Conservation (phyloP, 2,329 filamentous ascomycete species). For the Proliferodiscus dingleyae region DNA sequence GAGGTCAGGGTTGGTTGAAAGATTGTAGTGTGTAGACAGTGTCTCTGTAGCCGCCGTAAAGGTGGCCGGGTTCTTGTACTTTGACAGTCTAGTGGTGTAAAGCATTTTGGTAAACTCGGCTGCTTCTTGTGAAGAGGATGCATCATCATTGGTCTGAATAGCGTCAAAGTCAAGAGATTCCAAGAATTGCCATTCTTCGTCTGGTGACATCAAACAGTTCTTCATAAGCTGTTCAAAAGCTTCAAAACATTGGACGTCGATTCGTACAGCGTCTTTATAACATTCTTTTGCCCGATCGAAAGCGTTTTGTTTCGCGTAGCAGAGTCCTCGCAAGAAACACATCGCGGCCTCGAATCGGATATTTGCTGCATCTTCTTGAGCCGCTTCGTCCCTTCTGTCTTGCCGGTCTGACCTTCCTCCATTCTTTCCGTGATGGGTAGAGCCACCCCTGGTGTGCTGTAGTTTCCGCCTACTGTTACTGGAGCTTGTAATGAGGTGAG, state of each 20-base stretch:
- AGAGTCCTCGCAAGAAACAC: slow-evolving; percentile 91
- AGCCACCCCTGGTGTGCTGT: slow-evolving; percentile 57
- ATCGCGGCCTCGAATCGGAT: slow-evolving; percentile 91
- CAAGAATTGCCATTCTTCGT: slow-evolving; percentile 67
- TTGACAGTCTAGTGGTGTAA: slow-evolving; percentile 91
- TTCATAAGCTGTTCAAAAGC: slow-evolving; percentile 97
- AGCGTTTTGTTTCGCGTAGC: slow-evolving; percentile 94
- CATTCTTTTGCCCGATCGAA: slow-evolving; percentile 97
- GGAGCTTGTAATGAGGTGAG: slow-evolving; percentile 69
- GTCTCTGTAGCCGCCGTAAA: slow-evolving; percentile 86
- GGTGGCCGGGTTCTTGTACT: slow-evolving; percentile 81
- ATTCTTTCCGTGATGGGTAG: slow-evolving; percentile 41
- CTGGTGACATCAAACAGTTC: slow-evolving; percentile 81
- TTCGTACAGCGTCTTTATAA: slow-evolving; percentile 94
- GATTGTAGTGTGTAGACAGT: slow-evolving; percentile 87
- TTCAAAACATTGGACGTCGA: slow-evolving; percentile 97
- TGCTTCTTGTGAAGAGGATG: slow-evolving; percentile 72
- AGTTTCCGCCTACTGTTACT: slow-evolving; percentile 65
- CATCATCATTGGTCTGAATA: slow-evolving; percentile 61
- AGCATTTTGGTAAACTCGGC: slow-evolving; percentile 93
- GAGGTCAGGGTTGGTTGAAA: slow-evolving; percentile 81
- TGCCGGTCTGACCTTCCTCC: slow-evolving; percentile 25
- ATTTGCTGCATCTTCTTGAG: slow-evolving; percentile 63
- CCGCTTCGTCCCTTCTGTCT: slow-evolving; percentile 25
- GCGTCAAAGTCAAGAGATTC: slow-evolving; percentile 82